A percentile compares a stretch with the other conserved stretches of the same genome.
Evolutionary conservation across 345 rosid genomes (phyloP).

Genomic region (Corchorus olitorius): DNA sequence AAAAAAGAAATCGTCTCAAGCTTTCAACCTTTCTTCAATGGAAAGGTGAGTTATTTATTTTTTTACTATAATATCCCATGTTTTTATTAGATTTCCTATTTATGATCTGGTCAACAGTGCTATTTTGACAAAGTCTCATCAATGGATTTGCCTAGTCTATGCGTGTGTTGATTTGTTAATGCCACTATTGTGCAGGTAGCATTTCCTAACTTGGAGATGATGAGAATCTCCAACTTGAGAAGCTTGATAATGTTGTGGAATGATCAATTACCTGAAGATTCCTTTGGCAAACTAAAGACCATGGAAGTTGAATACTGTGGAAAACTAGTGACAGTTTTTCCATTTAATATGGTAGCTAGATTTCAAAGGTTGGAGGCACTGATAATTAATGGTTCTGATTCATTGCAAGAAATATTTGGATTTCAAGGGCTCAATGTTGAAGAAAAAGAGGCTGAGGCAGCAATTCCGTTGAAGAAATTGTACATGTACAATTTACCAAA

Average conservation of each 20-base stretch:
- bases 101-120: no score
- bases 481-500: background rate
- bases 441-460: background rate
- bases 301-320: background rate
- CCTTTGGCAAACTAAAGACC: constrained; percentile 19
- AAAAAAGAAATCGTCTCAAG: background rate
- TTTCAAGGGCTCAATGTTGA: constrained; percentile 5
- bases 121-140: no score
- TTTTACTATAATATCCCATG: background rate
- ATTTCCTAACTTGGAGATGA: constrained; percentile 27
- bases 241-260: constrained; percentile 28
- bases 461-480: constrained; percentile 9
- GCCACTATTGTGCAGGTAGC: constrained; percentile 16
- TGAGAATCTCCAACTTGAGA: constrained; percentile 18
- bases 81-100: background rate
- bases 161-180: background rate
- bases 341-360: background rate
- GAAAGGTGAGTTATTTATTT: constrained; percentile 11
- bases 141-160: background rate
- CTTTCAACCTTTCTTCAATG: constrained; percentile 5
- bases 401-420: constrained; percentile 4
- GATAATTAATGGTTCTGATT: background rate
- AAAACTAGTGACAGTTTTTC: constrained; percentile 10
- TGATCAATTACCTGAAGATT: constrained; percentile 14
- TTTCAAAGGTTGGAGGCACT: constrained; percentile 10